Base-by-base conservation (phyloP, 768 basidiomycete species). In the Kwoniella heveanensis region DNA sequence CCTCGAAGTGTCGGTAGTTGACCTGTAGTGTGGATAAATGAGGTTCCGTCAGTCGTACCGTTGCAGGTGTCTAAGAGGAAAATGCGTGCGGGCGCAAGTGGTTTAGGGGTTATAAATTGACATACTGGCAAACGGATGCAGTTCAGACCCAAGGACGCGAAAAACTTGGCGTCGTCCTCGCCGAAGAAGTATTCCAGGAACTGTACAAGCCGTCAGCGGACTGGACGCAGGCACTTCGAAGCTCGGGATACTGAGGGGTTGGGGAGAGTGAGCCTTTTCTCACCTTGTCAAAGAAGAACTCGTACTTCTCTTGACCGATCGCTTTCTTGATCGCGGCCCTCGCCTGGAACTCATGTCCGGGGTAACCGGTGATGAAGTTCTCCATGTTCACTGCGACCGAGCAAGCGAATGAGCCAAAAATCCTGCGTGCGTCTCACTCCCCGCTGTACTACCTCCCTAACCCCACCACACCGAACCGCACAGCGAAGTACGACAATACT, bases 261-360 rank as follows among this genome's bases (percentile, higher is more conserved):
- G n/a, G n/a, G n/a, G n/a, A n/a, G n/a, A n/a, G n/a, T n/a, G n/a
- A n/a, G n/a, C n/a, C n/a, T n/a, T n/a, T n/a, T n/a, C n/a, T 27
- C 60, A 87, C 90, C 83, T 88, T 90, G 83, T 92, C 89, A 73
- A 91, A 92, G 83, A 91, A 92, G 77, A 87, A 87, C 12, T 86
- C 86, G 9, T 88, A 85, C 77, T 89, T 80, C 36, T 81, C 84
- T 54, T 83, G 63, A 0, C 90, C 90, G 26, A 92, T 82, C 1
- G 86, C 83, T 10, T 85, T 82, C 21, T 84, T 83, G n/a, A 92
- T 82, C 0, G 86, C 86, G 22, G 85, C 85, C 36, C 90, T 86
- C 65, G 91, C 88, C 78, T 91, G 72, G 62, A 57, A 86, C 76
- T 92, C 90, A 71, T 89, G 90, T 3, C 89, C 90, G 62, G 90